Conservation (phyloP, 73 alveolate genomes). For the Urostyla sp. region DNA sequence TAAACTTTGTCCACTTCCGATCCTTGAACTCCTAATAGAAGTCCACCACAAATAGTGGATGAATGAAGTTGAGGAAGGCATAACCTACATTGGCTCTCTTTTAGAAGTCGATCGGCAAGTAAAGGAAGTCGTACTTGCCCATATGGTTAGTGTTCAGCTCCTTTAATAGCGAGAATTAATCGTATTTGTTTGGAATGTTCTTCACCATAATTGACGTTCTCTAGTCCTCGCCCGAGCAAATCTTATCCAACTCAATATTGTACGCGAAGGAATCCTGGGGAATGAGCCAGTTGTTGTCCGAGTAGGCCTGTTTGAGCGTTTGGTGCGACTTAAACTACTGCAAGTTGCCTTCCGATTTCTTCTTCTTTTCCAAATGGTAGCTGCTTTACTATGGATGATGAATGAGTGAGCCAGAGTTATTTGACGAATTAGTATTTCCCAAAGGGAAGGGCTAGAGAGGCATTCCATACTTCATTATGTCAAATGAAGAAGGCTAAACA, state of each 20-base stretch:
- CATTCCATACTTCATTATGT: not conserved
- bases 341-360: no score
- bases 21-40: slow-evolving; percentile 79
- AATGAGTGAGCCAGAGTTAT: not conserved
- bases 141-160: slow-evolving; percentile 41
- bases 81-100: slow-evolving; percentile 95
- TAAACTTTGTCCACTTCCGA: slow-evolving; percentile 80
- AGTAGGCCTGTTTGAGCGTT: slow-evolving; percentile 1
- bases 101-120: slow-evolving; percentile 93
- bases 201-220: slow-evolving; percentile 79
- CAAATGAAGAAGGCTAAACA: not conserved
- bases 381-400: not conserved
- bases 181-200: slow-evolving; percentile 83
- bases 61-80: slow-evolving; percentile 92
- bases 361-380: not conserved
- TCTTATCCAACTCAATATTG: slow-evolving; percentile 17
- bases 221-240: slow-evolving; percentile 54
- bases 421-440: not conserved
- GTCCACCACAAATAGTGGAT: slow-evolving; percentile 79
- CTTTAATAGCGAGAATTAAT: slow-evolving; percentile 71
- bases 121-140: slow-evolving; percentile 88
- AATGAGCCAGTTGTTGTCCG: not conserved
- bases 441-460: slow-evolving; percentile 3
- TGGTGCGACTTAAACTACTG: not conserved
- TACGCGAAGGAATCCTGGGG: not conserved